Conservation (phyloP, 2,329 filamentous ascomycete genomes). For the Akanthomyces muscarius region DNA sequence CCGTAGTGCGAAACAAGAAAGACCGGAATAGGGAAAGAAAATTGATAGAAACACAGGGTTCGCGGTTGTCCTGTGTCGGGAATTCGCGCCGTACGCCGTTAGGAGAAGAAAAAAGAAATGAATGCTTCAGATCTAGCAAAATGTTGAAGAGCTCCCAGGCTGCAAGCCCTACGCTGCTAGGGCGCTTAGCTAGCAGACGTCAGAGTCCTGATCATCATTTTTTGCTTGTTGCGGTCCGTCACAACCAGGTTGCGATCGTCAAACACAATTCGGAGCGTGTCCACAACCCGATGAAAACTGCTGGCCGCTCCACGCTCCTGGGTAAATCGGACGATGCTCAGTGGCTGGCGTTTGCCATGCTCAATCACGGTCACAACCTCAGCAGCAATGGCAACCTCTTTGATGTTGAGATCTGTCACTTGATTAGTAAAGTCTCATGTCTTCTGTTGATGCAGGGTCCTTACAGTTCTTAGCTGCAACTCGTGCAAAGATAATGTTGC, state of each 20-base stretch:
- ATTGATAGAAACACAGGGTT: not conserved
- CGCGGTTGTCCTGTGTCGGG: not conserved
- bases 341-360: constrained; percentile 69
- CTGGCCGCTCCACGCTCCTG: constrained; percentile 90
- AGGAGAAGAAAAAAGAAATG: not conserved
- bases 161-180: not conserved
- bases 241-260: constrained; percentile 63
- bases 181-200: constrained; percentile 40
- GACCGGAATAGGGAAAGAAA: not conserved
- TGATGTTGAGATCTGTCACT: constrained; percentile 66
- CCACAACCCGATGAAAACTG: constrained; percentile 79
- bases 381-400: constrained; percentile 80
- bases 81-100: constrained; percentile 5
- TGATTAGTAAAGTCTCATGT: not conserved
- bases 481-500: constrained; percentile 74
- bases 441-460: constrained; percentile 27
- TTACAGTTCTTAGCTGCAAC: constrained; percentile 76
- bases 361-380: constrained; percentile 89
- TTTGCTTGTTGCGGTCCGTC: constrained; percentile 59
- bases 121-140: not conserved
- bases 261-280: constrained; percentile 69
- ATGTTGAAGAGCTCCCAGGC: not conserved
- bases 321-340: constrained; percentile 80
- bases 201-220: constrained; percentile 70
- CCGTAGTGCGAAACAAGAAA: not conserved